These are phyloP conservation scores for Crithidia sp. DNA, from an alignment of 208 protist genomes.

Conservation along the genomic window DNA sequence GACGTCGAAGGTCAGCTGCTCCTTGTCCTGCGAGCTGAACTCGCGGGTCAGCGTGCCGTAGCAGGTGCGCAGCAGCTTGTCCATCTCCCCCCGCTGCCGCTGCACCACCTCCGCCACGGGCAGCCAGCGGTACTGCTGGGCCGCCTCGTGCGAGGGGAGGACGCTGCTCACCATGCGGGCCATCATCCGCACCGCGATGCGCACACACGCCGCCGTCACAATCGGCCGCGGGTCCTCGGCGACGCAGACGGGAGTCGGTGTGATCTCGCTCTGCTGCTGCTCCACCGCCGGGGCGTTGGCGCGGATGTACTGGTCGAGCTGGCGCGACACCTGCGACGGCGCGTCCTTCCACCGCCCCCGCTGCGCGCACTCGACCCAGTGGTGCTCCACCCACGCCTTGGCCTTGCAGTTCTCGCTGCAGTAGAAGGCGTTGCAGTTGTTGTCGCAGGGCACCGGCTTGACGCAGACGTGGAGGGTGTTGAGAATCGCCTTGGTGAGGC, in stretches of 20 bases:
- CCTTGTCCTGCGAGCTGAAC: slow-evolving; percentile 54
- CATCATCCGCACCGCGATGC: slow-evolving; percentile 79
- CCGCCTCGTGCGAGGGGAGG: slow-evolving; percentile 47
- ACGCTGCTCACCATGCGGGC: slow-evolving; percentile 59
- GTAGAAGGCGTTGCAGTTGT: slow-evolving; percentile 61
- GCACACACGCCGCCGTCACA: slow-evolving; percentile 48
- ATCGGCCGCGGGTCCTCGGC: slow-evolving; percentile 30
- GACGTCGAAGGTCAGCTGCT: slow-evolving; percentile 54
- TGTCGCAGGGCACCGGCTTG: slow-evolving; percentile 53
- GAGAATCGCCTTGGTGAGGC: slow-evolving; percentile 42
- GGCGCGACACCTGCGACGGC: slow-evolving; percentile 28
- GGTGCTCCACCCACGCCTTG: slow-evolving; percentile 72
- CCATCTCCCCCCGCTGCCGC: slow-evolving; percentile 23
- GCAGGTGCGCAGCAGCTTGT: slow-evolving; percentile 34
- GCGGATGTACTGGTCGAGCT: slow-evolving; percentile 38
- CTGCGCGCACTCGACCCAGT: slow-evolving; percentile 78
- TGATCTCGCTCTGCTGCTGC: neutral
- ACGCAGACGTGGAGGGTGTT: slow-evolving; percentile 39
- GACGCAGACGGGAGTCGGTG: slow-evolving; percentile 16
- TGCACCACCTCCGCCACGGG: slow-evolving; percentile 29
- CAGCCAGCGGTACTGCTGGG: slow-evolving; percentile 71
- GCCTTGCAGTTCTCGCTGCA: slow-evolving; percentile 74
- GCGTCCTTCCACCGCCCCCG: slow-evolving; percentile 69
- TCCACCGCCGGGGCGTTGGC: neutral
- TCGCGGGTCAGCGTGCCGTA: slow-evolving; percentile 39